Percentiles rank a stretch among this genome's conserved stretches.
Evolutionary conservation across 768 basidiomycete genomes (phyloP).

Genomic region (Panaeolus cyanescens): DNA sequence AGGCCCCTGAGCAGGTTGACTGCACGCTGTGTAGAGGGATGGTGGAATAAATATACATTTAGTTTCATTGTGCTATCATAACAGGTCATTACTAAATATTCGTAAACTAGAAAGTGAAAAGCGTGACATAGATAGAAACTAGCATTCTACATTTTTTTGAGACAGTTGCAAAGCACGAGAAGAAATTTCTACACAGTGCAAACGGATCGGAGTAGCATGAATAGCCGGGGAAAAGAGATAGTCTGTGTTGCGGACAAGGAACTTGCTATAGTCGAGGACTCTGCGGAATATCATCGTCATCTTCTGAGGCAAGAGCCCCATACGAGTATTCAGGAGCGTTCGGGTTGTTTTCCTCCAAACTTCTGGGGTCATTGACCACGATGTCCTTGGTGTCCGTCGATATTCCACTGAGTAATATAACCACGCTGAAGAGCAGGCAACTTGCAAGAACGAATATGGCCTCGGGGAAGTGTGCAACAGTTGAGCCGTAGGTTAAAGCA

Average conservation of each 20-base stretch:
- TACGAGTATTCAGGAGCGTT: not conserved
- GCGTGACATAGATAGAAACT: too few species aligned
- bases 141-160: too few species aligned
- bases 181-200: not conserved
- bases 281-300: not conserved
- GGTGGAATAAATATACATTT: not conserved
- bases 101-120: not conserved
- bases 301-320: not conserved
- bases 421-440: slow-evolving; percentile 50
- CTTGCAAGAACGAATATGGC: slow-evolving; percentile 68
- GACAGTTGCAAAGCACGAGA: too few species aligned
- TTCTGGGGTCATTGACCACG: not conserved
- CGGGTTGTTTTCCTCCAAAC: not conserved
- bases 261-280: not conserved
- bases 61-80: not conserved
- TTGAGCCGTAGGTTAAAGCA: slow-evolving; percentile 63
- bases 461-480: slow-evolving; percentile 65
- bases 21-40: too few species aligned
- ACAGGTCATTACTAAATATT: not conserved
- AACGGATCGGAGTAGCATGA: too few species aligned
- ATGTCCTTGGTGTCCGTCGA: slow-evolving; percentile 28
- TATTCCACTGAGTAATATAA: slow-evolving; percentile 45
- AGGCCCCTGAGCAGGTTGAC: not conserved
- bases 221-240: not conserved
- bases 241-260: too few species aligned